Evolutionary conservation across 192 early-diverging fungal species (phyloP).

Genomic region (Linnemannia zychae): DNA sequence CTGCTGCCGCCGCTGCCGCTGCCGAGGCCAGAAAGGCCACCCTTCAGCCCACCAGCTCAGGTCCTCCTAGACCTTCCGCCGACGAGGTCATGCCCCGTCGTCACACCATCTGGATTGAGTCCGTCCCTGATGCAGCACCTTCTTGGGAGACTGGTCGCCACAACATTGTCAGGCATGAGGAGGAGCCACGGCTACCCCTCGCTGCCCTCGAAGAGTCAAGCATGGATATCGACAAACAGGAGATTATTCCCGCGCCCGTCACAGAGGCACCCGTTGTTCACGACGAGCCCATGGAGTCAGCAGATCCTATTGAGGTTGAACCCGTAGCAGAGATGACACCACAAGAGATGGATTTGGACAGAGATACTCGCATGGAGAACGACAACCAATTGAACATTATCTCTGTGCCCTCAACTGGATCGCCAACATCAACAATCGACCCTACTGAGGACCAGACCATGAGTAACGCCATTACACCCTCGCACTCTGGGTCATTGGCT

Average conservation of each 20-base stretch:
- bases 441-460: conserved; percentile 23
- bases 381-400: conserved; percentile 33
- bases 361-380: conserved; percentile 37
- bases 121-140: conserved; percentile 29
- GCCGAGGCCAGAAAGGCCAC: conserved; percentile 13
- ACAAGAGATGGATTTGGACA: conserved; percentile 17
- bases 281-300: conserved; percentile 31
- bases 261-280: not conserved
- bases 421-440: conserved; percentile 29
- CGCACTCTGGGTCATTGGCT: conserved; percentile 27
- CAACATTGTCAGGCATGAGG: conserved; percentile 9
- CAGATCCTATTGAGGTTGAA: conserved; percentile 29
- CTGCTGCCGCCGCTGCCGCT: conserved; percentile 2
- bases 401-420: conserved; percentile 41
- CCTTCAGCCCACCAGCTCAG: conserved; percentile 21
- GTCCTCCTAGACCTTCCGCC: conserved; percentile 45
- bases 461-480: conserved; percentile 23
- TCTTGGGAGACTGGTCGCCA: conserved; percentile 41
- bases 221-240: conserved; percentile 52
- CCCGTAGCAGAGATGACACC: conserved; percentile 3
- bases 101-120: conserved; percentile 56
- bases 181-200: conserved; percentile 14
- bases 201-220: conserved; percentile 7
- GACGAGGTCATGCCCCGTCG: conserved; percentile 52
- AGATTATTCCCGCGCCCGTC: conserved; percentile 7